A percentile compares a stretch with the other conserved stretches of the same genome.
Evolutionary conservation across 108 stramenopile species (phyloP).

Genomic region (Mediolabrus comicus): DNA sequence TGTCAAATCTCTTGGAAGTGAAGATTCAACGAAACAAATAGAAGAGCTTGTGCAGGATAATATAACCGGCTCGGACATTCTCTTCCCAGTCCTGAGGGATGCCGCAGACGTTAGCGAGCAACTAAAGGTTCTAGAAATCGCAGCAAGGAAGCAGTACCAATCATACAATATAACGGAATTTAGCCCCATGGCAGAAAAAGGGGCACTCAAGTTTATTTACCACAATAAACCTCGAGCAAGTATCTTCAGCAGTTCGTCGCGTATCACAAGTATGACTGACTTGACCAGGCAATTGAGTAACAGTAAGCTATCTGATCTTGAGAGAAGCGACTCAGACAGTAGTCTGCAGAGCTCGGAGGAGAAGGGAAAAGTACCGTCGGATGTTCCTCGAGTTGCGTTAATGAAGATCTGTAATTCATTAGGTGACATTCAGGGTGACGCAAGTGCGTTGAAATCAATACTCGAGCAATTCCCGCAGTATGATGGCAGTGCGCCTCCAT

Average conservation of each 20-base stretch:
- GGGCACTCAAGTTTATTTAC: constrained; percentile 71
- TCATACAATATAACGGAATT: constrained; percentile 76
- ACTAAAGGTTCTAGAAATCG: constrained; percentile 78
- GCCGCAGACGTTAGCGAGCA: constrained; percentile 50
- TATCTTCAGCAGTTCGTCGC: constrained; percentile 64
- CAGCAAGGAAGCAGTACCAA: constrained; percentile 82
- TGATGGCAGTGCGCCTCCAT: constrained; percentile 28
- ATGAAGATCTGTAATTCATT: constrained; percentile 56
- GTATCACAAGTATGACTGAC: constrained; percentile 87
- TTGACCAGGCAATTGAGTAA: constrained; percentile 68
- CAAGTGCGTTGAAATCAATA: constrained; percentile 35
- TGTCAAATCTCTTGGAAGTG: constrained; percentile 45
- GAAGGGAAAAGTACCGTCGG: constrained; percentile 58
- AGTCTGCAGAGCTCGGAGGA: constrained; percentile 47
- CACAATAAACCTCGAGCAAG: constrained; percentile 67
- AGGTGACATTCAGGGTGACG: constrained; percentile 49
- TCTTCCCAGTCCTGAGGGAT: constrained; percentile 72
- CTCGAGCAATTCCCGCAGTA: constrained; percentile 66
- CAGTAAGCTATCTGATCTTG: constrained; percentile 56
- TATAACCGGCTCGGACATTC: constrained; percentile 82
- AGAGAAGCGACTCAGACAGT: constrained; percentile 61
- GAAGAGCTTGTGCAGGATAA: constrained; percentile 77
- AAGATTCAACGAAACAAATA: constrained; percentile 42
- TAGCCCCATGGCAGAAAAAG: constrained; percentile 44
- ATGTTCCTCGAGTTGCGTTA: constrained; percentile 59